Conservation (phyloP, 768 basidiomycete species). For the Termitomyces sp. region DNA sequence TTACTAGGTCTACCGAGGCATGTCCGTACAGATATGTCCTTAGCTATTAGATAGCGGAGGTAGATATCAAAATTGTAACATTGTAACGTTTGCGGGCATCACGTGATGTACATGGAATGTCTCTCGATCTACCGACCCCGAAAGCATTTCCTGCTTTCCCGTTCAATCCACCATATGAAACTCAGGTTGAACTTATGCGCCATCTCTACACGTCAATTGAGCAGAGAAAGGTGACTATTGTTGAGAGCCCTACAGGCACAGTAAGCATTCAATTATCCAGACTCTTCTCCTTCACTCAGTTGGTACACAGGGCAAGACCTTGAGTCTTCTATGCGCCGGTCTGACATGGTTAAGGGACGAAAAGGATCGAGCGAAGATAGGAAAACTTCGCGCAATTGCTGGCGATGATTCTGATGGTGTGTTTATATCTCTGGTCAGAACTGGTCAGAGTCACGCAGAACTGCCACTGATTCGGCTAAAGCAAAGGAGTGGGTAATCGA, state of each 20-base stretch:
- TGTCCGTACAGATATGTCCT: too few species aligned
- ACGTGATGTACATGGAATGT: neutral
- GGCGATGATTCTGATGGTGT: conserved; percentile 27
- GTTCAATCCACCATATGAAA: conserved; percentile 74
- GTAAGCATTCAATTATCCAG: conserved; percentile 31
- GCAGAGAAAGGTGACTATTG: conserved; percentile 64
- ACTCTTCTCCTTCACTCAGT: neutral
- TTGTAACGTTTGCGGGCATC: too few species aligned
- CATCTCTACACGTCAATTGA: conserved; percentile 82
- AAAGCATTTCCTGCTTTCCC: conserved; percentile 74
- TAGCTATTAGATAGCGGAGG: too few species aligned
- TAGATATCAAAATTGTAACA: too few species aligned
- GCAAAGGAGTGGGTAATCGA: conserved; percentile 73
- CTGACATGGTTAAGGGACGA: conserved; percentile 74
- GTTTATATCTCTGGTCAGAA: conserved; percentile 1
- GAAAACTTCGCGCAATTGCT: conserved; percentile 41
- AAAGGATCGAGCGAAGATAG: conserved; percentile 61
- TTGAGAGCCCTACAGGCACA: conserved; percentile 89
- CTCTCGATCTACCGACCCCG: conserved; percentile 53
- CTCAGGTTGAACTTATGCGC: conserved; percentile 84
- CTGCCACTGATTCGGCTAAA: conserved; percentile 14
- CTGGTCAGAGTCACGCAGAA: neutral
- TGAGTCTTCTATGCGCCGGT: conserved; percentile 71
- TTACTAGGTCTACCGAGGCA: too few species aligned
- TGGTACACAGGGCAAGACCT: conserved; percentile 68